Percentiles rank a stretch among this genome's conserved stretches.
Evolutionary conservation across 805 yeast genomes (phyloP).

Genomic region (Brettanomyces naardenensis): DNA sequence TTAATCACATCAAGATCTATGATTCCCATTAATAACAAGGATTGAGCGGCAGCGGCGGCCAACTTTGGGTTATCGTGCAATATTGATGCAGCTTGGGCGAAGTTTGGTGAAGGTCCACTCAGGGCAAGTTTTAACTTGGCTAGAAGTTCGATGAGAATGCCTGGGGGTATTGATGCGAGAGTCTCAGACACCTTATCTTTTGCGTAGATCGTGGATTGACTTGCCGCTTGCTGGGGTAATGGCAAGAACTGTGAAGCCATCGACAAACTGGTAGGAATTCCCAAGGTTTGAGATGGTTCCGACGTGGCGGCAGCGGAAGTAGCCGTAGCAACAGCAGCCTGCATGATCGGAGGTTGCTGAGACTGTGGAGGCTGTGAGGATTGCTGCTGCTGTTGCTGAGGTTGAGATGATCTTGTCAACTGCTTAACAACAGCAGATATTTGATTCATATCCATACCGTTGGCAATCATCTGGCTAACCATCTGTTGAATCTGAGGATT

Average conservation of each 20-base stretch:
- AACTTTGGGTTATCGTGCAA: conserved; percentile 46
- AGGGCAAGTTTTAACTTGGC: conserved; percentile 56
- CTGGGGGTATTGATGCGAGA: conserved; percentile 59
- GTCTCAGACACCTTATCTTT: conserved; percentile 56
- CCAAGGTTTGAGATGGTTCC: too few relatives aligned
- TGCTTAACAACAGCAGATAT: conserved; percentile 23
- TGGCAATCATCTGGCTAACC: conserved; percentile 28
- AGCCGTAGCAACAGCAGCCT: background rate
- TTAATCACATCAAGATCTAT: conserved; percentile 62
- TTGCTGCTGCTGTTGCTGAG: background rate
- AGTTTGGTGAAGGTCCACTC: conserved; percentile 41
- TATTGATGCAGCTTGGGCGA: conserved; percentile 44
- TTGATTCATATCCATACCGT: conserved; percentile 29
- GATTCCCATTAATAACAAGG: conserved; percentile 68
- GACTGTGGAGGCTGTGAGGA: background rate
- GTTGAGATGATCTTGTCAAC: conserved; percentile 11
- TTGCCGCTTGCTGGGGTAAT: conserved; percentile 25
- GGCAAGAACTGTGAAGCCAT: conserved; percentile 55
- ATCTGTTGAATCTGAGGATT: conserved; percentile 26
- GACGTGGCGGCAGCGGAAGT: too few relatives aligned
- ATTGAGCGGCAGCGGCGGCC: conserved; percentile 65
- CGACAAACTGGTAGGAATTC: conserved; percentile 36
- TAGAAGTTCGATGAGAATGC: conserved; percentile 59
- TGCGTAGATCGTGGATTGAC: conserved; percentile 26
- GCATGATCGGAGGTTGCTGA: background rate